Conservation (phyloP, 495 filamentous ascomycete genomes). For the Aspergillus nanangensis region DNA sequence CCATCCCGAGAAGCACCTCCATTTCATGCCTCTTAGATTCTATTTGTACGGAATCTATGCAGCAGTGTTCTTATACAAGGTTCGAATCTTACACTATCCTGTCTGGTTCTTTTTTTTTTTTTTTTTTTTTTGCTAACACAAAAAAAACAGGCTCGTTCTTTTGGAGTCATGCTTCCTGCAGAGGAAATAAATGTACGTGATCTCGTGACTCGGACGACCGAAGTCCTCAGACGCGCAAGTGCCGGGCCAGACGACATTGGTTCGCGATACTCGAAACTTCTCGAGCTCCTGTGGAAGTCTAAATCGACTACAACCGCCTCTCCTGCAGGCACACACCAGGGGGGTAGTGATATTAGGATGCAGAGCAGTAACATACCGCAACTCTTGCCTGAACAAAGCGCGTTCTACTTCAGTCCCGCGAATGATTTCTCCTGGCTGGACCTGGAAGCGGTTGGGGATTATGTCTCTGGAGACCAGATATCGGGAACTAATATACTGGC, state of each 20-base stretch:
- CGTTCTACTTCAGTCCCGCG: slow-evolving; percentile 42
- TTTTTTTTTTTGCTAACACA: too few relatives aligned
- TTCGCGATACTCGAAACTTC: slow-evolving; percentile 48
- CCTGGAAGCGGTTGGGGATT: slow-evolving; percentile 53
- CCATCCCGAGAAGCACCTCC: slow-evolving; percentile 50
- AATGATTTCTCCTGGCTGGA: slow-evolving; percentile 58
- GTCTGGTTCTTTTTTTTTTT: too few relatives aligned
- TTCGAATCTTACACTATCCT: too few relatives aligned
- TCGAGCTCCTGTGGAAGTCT: slow-evolving; percentile 49
- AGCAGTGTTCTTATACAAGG: slow-evolving; percentile 54
- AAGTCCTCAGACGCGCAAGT: slow-evolving; percentile 47
- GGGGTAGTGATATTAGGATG: slow-evolving; percentile 26
- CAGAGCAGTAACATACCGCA: slow-evolving; percentile 24
- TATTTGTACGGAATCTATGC: slow-evolving; percentile 56
- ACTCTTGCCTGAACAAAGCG: slow-evolving; percentile 24
- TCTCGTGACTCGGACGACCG: slow-evolving; percentile 47
- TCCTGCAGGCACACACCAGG: slow-evolving; percentile 28
- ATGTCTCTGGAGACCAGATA: slow-evolving; percentile 44
- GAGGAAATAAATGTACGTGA: slow-evolving; percentile 52
- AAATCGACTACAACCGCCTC: slow-evolving; percentile 21
- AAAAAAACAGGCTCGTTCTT: slow-evolving; percentile 41
- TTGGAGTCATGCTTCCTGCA: slow-evolving; percentile 45
- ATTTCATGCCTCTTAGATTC: slow-evolving; percentile 57
- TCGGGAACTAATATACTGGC: slow-evolving; percentile 31
- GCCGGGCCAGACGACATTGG: slow-evolving; percentile 51